Evolutionary conservation across 2,329 filamentous ascomycete genomes (phyloP), one percentile per base, ranked within the genome.

Genomic region (Xylariales sp.): DNA sequence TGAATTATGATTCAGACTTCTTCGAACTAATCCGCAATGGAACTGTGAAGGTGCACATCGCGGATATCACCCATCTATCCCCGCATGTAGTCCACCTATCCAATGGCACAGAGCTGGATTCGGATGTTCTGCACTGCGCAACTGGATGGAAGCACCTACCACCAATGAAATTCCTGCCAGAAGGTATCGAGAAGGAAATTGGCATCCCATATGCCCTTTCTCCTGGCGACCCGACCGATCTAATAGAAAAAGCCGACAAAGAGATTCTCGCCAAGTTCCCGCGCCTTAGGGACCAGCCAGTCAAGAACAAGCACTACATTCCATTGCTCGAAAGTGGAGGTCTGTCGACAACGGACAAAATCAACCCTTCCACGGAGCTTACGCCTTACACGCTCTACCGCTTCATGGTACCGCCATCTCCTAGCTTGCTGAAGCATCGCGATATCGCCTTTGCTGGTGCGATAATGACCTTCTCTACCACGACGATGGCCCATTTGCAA

Each of bases 1-100:
- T 80, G 43, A 84, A 83, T 53, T 84, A 78, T 50, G 38, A 53
- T 0, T 69, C 65, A 3, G 65, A 76, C 47, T 71, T 83, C 51
- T 76, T 80, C 52, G 71, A 76, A 5, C 60, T 79, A 10, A 67
- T 85, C 9, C 65, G 64, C 32, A 55, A 66, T 4, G 74, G 74
- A 3, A 66, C 63, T n/a, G 71, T 84, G 24, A 64, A 65, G 14
- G 62, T 84, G 1, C 68, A 80, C 36, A 56, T 80, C 6, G 70
- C 70, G 22, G 75, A 82, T 34, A 66, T 85, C 4, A 57, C 61
- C 2, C 61, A 62, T 16, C 63, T 84, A 3, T 64, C 66, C 0
- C 45, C 27, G 14, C 50, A 58, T 2, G 54, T 63, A 14, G 64
- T 73, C 29, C 65, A 83, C 4, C 61, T 68, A 2, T 65, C 62